Evolutionary conservation across 2,329 filamentous ascomycete genomes (phyloP).

Genomic region (Cercospora sojina): DNA sequence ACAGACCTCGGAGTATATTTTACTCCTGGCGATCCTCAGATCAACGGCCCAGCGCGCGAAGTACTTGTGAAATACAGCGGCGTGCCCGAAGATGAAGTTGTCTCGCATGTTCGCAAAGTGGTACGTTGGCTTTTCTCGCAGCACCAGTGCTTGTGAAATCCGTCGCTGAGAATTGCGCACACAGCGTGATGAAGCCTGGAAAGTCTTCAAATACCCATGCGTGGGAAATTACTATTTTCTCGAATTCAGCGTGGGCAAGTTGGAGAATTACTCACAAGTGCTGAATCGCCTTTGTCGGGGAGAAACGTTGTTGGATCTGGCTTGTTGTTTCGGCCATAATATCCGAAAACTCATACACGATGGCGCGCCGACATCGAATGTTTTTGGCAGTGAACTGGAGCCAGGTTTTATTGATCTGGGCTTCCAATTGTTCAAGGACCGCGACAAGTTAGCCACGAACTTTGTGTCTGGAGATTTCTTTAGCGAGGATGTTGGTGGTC

Average conservation of each 20-base stretch:
- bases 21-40: neutral
- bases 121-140: neutral
- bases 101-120: conserved; percentile 2
- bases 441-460: conserved; percentile 30
- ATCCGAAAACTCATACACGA: conserved; percentile 41
- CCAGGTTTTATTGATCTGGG: conserved; percentile 40
- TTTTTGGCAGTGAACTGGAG: conserved; percentile 39
- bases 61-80: conserved; percentile 16
- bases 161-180: neutral
- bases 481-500: conserved; percentile 31
- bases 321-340: conserved; percentile 38
- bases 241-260: conserved; percentile 27
- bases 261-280: conserved; percentile 31
- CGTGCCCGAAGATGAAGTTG: neutral
- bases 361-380: conserved; percentile 36
- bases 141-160: neutral
- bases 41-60: conserved; percentile 1
- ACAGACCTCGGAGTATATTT: conserved; percentile 6
- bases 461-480: conserved; percentile 33
- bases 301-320: conserved; percentile 44
- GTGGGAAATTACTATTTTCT: conserved; percentile 27
- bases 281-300: conserved; percentile 31
- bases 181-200: conserved; percentile 23
- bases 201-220: conserved; percentile 27
- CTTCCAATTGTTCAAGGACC: conserved; percentile 43